These are phyloP conservation scores for Pouteria glomerata DNA, from an alignment of 148 eudicot species.

Conservation along the genomic window DNA sequence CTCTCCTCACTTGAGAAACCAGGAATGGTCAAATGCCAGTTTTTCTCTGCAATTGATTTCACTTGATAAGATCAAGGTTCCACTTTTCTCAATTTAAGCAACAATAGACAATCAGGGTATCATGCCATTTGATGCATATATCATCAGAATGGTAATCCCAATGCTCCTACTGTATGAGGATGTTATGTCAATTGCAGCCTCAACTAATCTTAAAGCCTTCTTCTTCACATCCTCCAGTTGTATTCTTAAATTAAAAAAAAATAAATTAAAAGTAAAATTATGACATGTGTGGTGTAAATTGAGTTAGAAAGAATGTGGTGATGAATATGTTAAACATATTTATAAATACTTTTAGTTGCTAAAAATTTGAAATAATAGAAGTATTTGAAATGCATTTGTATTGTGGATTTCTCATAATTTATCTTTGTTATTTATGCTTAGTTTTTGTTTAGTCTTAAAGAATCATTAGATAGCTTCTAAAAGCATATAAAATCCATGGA, in stretches of 20 bases:
- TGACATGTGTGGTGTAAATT: background rate
- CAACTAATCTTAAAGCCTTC: too few species aligned
- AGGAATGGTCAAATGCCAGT: conserved; percentile 74
- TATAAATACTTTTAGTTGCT: background rate
- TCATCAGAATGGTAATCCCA: background rate
- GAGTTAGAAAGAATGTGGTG: background rate
- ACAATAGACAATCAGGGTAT: background rate
- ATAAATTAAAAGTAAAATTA: background rate
- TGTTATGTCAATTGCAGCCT: background rate
- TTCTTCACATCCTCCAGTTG: too few species aligned
- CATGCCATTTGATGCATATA: background rate
- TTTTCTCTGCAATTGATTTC: conserved; percentile 60
- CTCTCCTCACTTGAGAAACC: conserved; percentile 82
- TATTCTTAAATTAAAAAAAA: too few species aligned
- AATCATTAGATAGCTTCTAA: background rate
- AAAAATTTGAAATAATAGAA: too few species aligned
- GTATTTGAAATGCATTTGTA: background rate
- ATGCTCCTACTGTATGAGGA: background rate
- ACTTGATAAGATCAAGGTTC: conserved; percentile 11
- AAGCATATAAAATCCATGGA: background rate
- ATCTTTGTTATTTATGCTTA: background rate
- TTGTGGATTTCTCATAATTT: background rate
- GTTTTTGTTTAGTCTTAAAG: background rate
- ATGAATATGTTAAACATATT: background rate
- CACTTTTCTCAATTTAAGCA: background rate